A percentile compares a stretch with the other conserved stretches of the same genome.
Evolutionary conservation across 2,329 filamentous ascomycete genomes (phyloP).

Genomic region (Hysterium pulicare): DNA sequence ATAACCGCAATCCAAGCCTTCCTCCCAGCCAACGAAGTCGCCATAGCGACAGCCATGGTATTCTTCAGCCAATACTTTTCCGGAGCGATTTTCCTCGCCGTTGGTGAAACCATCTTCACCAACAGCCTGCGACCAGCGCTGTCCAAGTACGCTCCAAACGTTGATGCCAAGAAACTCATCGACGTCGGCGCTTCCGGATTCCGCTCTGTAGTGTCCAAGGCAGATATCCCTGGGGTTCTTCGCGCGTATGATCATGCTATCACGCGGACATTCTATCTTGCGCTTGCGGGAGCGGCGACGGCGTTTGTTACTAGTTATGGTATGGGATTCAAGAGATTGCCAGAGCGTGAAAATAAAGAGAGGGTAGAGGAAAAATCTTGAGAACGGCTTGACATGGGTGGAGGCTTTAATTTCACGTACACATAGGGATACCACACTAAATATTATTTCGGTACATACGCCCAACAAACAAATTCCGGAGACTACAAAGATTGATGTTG

Average conservation of each 20-base stretch:
- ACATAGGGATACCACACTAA: too few relatives aligned
- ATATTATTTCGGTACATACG: too few relatives aligned
- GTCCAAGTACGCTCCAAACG: background rate
- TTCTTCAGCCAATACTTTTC: constrained; percentile 61
- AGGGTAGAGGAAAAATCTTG: too few relatives aligned
- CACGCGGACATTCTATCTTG: too few relatives aligned
- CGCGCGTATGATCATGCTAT: background rate
- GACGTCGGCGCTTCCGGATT: background rate
- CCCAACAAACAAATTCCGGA: too few relatives aligned
- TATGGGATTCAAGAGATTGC: too few relatives aligned
- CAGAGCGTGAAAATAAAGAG: too few relatives aligned
- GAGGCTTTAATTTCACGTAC: too few relatives aligned
- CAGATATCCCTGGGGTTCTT: background rate
- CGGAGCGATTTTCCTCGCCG: constrained; percentile 60
- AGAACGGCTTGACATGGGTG: too few relatives aligned
- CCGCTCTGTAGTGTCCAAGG: background rate
- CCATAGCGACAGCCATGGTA: constrained; percentile 27
- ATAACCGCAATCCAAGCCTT: constrained; percentile 3
- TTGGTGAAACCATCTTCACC: constrained; percentile 29
- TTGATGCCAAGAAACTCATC: background rate
- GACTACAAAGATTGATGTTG: too few relatives aligned
- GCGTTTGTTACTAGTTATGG: too few relatives aligned
- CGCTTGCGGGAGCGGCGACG: too few relatives aligned
- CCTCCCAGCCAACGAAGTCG: background rate
- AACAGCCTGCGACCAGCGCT: background rate